phyloP scores from a whole-genome alignment of 306 rosid species.

The Astragalus glycyphyllos region DNA sequence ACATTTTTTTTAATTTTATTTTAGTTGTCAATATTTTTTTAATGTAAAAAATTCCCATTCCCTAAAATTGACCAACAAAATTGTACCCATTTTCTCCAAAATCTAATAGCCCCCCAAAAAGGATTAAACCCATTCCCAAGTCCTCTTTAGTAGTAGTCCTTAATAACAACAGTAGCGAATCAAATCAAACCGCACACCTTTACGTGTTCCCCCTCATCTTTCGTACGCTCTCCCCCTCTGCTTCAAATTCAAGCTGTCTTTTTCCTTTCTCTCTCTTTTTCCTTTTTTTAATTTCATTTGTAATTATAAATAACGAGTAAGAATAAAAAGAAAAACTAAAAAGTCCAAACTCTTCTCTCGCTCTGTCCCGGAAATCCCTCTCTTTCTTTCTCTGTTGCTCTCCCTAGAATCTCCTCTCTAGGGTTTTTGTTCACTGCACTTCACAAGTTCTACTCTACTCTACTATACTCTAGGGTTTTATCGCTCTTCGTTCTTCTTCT shows the following conservation, averaged over 20 bases:
- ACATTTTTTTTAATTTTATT: too few species aligned
- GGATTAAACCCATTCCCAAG: background rate
- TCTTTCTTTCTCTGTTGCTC: background rate
- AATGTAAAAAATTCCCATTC: background rate
- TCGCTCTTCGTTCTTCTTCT: slow-evolving; percentile 21
- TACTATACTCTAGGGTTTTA: slow-evolving; percentile 57
- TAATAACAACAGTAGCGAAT: background rate
- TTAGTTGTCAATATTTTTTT: too few species aligned
- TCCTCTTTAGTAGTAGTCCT: too few species aligned
- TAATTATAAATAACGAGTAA: background rate
- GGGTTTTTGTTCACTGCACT: slow-evolving; percentile 41
- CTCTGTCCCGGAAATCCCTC: slow-evolving; percentile 41
- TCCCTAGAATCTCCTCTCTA: slow-evolving; percentile 41
- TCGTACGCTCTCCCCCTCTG: slow-evolving; percentile 48
- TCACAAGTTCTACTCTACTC: slow-evolving; percentile 32
- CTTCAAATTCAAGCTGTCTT: slow-evolving; percentile 94
- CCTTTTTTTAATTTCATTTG: too few species aligned
- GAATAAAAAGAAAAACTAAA: slow-evolving; percentile 1
- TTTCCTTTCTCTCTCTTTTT: slow-evolving; percentile 17
- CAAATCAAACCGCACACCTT: background rate
- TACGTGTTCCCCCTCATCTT: slow-evolving; percentile 8
- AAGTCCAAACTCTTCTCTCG: slow-evolving; percentile 25
- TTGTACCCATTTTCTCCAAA: background rate
- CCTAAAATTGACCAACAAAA: slow-evolving; percentile 11
- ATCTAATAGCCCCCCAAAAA: slow-evolving; percentile 6